Evolutionary conservation across 2,329 filamentous ascomycete species (phyloP), one percentile per base, ranked within the genome.

Genomic region (Chaetomium sp.): DNA sequence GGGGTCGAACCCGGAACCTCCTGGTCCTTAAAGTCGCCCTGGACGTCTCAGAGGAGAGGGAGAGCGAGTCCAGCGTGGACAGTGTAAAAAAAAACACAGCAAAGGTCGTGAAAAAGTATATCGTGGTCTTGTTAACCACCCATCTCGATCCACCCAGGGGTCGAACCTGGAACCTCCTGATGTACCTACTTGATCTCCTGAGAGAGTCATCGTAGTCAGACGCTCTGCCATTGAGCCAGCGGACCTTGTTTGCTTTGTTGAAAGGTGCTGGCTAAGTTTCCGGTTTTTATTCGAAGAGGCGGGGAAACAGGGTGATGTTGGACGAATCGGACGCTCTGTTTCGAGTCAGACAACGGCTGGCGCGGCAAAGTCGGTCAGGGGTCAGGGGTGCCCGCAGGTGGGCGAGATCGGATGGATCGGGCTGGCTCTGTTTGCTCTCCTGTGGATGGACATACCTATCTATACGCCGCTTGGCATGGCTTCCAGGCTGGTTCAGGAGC

Each of bases 141-240:
- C 19, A 13, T 16, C 35, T 19, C 60, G 60, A 62, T 62, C 60
- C 60, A 50, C 60, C 60, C 60, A 62, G 60, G 60, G 60, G 54
- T 62, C 60, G 60, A 62, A 62, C 60, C 60, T 62, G 60, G 60
- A 62, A 57, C 60, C 60, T 62, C 60, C 60, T 62, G 60, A 62
- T 62, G 19, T 5, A 21, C 23, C 49, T 53, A 25, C 16, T 19
- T 16, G 25, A 51, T 51, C 49, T 50, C 47, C 21, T 19, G 25
- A 16, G 29, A 38, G 29, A 38, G 53, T 10, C 19, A n/a, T 62
- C 60, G 60, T 62, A 62, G 60, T 62, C 54, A 62, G 60, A 62
- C 60, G 60, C 53, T 56, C 53, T 56, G 53, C 53, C 53, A 56
- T 56, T 56, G 53, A 56, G 53, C 53, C 53, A 62, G 60, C 60